A percentile compares a stretch with the other conserved stretches of the same genome.
Evolutionary conservation across 2,329 filamentous ascomycete species (phyloP).

Genomic region (Clathrospora elynae): DNA sequence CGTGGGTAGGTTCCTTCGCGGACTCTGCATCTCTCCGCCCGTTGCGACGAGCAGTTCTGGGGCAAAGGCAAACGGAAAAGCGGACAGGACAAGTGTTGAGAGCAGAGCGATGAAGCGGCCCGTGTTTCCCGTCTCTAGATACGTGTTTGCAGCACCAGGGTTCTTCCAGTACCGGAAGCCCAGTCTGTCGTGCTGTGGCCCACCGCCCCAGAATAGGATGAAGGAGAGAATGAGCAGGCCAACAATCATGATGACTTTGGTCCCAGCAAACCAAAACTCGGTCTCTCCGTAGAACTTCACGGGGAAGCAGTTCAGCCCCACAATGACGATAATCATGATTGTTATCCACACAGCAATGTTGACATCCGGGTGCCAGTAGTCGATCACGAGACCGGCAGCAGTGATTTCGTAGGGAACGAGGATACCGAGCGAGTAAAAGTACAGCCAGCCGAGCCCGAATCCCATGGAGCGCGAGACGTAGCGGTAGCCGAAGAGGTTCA

Average conservation of each 20-base stretch:
- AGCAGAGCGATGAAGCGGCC: slow-evolving; percentile 60
- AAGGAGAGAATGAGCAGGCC: slow-evolving; percentile 60
- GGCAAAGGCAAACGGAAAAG: slow-evolving; percentile 25
- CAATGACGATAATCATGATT: slow-evolving; percentile 44
- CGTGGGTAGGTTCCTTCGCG: slow-evolving; percentile 63
- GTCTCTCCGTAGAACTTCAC: slow-evolving; percentile 47
- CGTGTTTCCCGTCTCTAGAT: slow-evolving; percentile 52
- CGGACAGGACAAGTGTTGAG: slow-evolving; percentile 57
- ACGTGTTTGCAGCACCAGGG: slow-evolving; percentile 57
- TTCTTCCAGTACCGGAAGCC: slow-evolving; percentile 65
- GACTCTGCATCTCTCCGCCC: slow-evolving; percentile 63
- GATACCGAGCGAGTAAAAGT: slow-evolving; percentile 39
- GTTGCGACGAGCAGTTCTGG: slow-evolving; percentile 52
- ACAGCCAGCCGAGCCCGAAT: slow-evolving; percentile 36
- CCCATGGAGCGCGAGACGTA: slow-evolving; percentile 66
- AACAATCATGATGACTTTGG: slow-evolving; percentile 43
- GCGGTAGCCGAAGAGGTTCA: slow-evolving; percentile 57
- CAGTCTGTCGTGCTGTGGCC: slow-evolving; percentile 56
- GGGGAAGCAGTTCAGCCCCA: slow-evolving; percentile 45
- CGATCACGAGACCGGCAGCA: slow-evolving; percentile 45
- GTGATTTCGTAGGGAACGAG: slow-evolving; percentile 44
- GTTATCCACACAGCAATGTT: slow-evolving; percentile 46
- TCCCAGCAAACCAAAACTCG: slow-evolving; percentile 44
- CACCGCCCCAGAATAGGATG: slow-evolving; percentile 63
- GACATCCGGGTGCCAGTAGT: slow-evolving; percentile 44